Base-by-base conservation (phyloP, 148 eudicot species). In the Rhododendron griersonianum region DNA sequence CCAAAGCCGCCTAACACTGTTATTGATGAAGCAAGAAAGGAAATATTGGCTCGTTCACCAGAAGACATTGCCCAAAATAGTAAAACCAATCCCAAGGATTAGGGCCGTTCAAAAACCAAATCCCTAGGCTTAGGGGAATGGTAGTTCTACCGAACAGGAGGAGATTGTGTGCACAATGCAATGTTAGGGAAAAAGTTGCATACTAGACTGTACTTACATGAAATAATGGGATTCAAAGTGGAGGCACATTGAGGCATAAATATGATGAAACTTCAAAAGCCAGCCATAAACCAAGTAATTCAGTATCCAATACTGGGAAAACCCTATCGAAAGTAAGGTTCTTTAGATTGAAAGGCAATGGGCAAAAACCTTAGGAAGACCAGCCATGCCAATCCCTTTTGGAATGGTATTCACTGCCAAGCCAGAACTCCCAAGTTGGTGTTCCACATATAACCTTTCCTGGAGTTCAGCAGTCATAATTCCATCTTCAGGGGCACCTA, bases 401-500 rank as follows among this genome's bases (percentile, higher is more conserved):
- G 82, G 74, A 81, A 69, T 82, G 82, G 85, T 86, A 57, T 84
- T 80, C n/a, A 69, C 81, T 41, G 86, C 80, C 45, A 87, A 85
- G 19, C 80, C 88, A 76, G 93, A 84, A 86, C 39, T 82, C 67
- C 86, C 90, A 88, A 78, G 47, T 80, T 85, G 76, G 57, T 85
- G 86, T 50, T 91, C 85, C 44, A 84, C 57, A 83, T 84, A 92
- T 87, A 96, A 84, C 84, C 57, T 92, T 47, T 94, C 93, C 50
- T 92, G 95, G 78, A 95, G 95, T 88, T 93, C 95, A 10, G 87
- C 82, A 33, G 98, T 94, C 98, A 97, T 95, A 85, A 95, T 87
- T 63, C 96, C 98, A 88, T 93, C 95, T 88, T 95, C 95, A 14
- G 81, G 91, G 41, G 57, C 83, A 83, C 91, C 95, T 78, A 93